phyloP scores from a whole-genome alignment of 2,329 filamentous ascomycete species.

The Pestalotiopsis sp. region DNA sequence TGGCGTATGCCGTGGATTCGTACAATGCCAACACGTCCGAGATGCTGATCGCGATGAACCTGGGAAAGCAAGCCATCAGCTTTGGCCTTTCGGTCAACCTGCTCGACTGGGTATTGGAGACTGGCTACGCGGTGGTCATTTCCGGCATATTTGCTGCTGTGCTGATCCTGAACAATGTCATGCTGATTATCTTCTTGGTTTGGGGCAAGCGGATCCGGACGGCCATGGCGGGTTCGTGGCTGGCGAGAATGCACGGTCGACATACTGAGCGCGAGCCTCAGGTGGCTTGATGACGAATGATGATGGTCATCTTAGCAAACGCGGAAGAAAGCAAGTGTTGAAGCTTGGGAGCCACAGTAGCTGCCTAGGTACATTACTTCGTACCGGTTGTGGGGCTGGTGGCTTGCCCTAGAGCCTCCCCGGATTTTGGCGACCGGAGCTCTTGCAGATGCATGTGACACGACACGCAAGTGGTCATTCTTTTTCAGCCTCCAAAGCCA shows the following conservation, averaged over 20 bases:
- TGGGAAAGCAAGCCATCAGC: constrained; percentile 58
- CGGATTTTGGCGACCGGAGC: background rate
- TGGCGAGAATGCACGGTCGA: constrained; percentile 45
- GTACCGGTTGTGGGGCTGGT: background rate
- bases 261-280: constrained; percentile 14
- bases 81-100: constrained; percentile 54
- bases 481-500: background rate
- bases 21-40: constrained; percentile 61
- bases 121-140: constrained; percentile 54
- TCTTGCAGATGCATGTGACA: background rate
- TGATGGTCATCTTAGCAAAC: background rate
- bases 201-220: constrained; percentile 51
- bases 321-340: no score
- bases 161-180: constrained; percentile 50
- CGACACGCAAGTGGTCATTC: background rate
- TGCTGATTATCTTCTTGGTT: constrained; percentile 50
- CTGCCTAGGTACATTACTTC: no score
- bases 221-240: constrained; percentile 46
- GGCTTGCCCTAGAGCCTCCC: background rate
- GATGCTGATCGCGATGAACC: constrained; percentile 62
- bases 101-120: constrained; percentile 49
- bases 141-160: constrained; percentile 50
- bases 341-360: no score
- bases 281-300: constrained; percentile 7
- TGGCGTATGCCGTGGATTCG: constrained; percentile 63